Base-by-base conservation (phyloP, 1,284 basidiomycete species). In the Moesziomyces globuligerus region DNA sequence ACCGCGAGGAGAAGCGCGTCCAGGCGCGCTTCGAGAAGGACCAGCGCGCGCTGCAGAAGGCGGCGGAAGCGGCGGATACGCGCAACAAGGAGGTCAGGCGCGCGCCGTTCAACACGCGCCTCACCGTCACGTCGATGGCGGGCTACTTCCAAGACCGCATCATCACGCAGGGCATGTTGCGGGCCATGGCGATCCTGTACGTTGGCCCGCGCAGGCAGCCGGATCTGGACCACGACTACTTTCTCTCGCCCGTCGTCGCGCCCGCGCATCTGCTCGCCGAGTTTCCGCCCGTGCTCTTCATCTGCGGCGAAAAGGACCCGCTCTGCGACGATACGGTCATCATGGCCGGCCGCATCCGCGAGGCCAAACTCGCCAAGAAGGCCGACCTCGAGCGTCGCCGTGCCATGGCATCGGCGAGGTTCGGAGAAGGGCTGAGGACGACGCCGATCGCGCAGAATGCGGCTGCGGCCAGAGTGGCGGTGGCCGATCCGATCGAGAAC, bases 121-220 rank as follows among this genome's bases (percentile, higher is more conserved):
- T 98, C 74, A 95, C 95, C 0, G 97, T 98, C 93, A 96, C 94
- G 3, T 94, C 91, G 78, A 88, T 94, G 47, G 91, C 92, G 18
- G 94, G 93, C 36, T 79, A 78, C 48, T 79, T 78, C 39, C 72
- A 78, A 44, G 77, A 79, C 32, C 61, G 77, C 10, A 78, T 79
- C 60, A 42, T 79, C 23, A 73, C 76, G 15, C 77, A 76, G 43
- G 65, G 68, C 29, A 79, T 78, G 77, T 95, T 97, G 91, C 91
- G 95, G 39, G 93, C 94, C 1, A 98, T 98, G 94, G 94, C 94
- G 1, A 94, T 98, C 75, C 86, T 97, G 56, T 98, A 98, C 84
- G 90, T 98, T 65, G 95, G 95, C 1, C 94, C 94, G 0, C 88
- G 91, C 46, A 89, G 89, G 51, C 91, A 93, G 79, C 94, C 95